These are phyloP conservation scores for Physaria fendleri DNA, from an alignment of 345 rosid genomes.

Conservation along the genomic window DNA sequence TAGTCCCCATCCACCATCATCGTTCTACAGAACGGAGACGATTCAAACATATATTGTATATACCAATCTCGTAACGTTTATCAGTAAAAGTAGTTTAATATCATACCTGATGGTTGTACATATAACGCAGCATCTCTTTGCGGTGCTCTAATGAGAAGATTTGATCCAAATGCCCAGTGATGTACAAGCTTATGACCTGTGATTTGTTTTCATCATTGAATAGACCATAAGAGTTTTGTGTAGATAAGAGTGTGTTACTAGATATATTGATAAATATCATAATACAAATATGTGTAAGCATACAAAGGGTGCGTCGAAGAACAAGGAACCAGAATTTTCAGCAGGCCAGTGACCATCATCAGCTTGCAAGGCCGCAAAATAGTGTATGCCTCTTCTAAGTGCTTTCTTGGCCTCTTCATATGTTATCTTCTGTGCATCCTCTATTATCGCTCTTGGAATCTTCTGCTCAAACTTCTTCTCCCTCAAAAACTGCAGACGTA, in stretches of 20 bases:
- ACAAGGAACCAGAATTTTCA: conserved; percentile 36
- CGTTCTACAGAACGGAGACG: too few species aligned
- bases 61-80: too few species aligned
- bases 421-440: neutral
- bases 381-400: conserved; percentile 11
- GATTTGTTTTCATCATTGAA: neutral
- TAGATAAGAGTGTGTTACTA: too few species aligned
- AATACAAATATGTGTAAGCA: too few species aligned
- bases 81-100: too few species aligned
- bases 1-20: conserved; percentile 87
- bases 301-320: conserved; percentile 40
- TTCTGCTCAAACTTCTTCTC: neutral
- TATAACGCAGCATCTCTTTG: neutral
- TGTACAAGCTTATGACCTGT: neutral
- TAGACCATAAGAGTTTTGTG: too few species aligned
- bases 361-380: conserved; percentile 11
- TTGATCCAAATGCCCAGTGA: neutral
- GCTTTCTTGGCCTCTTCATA: neutral
- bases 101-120: conserved; percentile 3
- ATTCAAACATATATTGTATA: too few species aligned
- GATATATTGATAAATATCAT: too few species aligned
- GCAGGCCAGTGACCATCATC: conserved; percentile 17
- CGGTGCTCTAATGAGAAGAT: neutral
- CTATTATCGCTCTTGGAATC: neutral
- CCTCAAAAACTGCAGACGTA: neutral